Evolutionary conservation across 177 flowering plant species (phyloP).

Genomic region (Vitis hybrid): DNA sequence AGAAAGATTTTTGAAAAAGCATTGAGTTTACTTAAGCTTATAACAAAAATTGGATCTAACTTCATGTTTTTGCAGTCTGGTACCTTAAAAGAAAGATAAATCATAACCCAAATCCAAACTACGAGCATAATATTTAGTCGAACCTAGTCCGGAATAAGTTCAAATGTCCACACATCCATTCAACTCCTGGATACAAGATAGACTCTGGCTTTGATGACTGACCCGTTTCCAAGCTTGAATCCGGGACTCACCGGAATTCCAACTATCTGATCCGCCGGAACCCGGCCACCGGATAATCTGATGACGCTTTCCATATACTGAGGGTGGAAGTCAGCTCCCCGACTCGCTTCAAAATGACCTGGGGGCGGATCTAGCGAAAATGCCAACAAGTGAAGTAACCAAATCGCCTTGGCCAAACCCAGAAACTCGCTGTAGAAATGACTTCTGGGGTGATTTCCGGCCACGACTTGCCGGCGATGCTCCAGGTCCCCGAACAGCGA

Average conservation of each 20-base stretch:
- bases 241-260: conserved; percentile 89
- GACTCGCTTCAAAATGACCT: conserved; percentile 71
- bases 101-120: no score
- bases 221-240: conserved; percentile 71
- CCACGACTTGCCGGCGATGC: conserved; percentile 57
- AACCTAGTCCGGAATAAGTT: no score
- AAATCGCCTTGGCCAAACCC: conserved; percentile 74
- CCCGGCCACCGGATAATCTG: conserved; percentile 41
- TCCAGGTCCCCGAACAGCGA: conserved; percentile 83
- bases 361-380: conserved; percentile 82
- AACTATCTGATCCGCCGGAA: conserved; percentile 52
- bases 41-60: no score
- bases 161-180: not conserved
- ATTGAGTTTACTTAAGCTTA: no score
- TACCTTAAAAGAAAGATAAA: no score
- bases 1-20: no score
- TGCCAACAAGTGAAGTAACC: conserved; percentile 91
- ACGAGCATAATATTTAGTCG: no score
- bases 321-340: conserved; percentile 82
- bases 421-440: conserved; percentile 75
- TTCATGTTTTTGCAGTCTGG: no score
- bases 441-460: conserved; percentile 81
- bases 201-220: conserved; percentile 80
- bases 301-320: conserved; percentile 92
- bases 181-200: conserved; percentile 57